Base-by-base conservation (phyloP, 2,329 filamentous ascomycete genomes). In the Corniculantispora saksenae region DNA sequence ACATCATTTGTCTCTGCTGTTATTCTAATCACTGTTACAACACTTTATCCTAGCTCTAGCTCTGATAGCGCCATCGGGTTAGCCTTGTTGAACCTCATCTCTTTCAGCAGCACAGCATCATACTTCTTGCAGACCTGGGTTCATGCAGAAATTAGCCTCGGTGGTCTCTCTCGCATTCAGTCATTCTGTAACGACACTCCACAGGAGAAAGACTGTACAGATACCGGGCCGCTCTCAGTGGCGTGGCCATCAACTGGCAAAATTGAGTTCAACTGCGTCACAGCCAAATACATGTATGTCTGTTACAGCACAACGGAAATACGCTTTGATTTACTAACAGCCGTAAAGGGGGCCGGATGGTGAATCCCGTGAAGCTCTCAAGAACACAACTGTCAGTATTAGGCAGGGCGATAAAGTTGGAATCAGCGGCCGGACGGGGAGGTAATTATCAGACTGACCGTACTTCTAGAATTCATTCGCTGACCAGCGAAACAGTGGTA, bases 1-100 rank as follows among this genome's bases (percentile, higher is more conserved):
- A 72, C 83, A 3, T 79, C 82, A 1, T 77, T 80, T 1, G 77
- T 70, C 2, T 74, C 84, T 38, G 81, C 81, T 0, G 75, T 80
- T 2, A 67, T 82, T 8, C 67, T 84, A 4, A 78, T 84, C 19
- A 72, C 78, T 15, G 71, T 84, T 2, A n/a, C n/a, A n/a, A 78
- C 80, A 1, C 77, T 83, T 1, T 12, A 65, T 13, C 60, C 68
- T 68, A 57, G 7, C 7, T 48, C 29, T 21, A 51, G 45, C 5
- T 51, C 58, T 3, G 25, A 51, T 6, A 51, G 45, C 15, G 48
- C 45, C 29, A 21, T 69, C 47, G 68, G 65, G 2, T 25, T 69
- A 7, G 66, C 67, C 2, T 27, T 69, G 12, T 65, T 67, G 25
- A 56, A 19, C 61, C 69, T 70, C 19, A 72, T 70, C 35, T 68